Percentiles rank a stretch among this genome's conserved stretches.
phyloP scores from a whole-genome alignment of 306 rosid species.

The Vachellia collinsii region DNA sequence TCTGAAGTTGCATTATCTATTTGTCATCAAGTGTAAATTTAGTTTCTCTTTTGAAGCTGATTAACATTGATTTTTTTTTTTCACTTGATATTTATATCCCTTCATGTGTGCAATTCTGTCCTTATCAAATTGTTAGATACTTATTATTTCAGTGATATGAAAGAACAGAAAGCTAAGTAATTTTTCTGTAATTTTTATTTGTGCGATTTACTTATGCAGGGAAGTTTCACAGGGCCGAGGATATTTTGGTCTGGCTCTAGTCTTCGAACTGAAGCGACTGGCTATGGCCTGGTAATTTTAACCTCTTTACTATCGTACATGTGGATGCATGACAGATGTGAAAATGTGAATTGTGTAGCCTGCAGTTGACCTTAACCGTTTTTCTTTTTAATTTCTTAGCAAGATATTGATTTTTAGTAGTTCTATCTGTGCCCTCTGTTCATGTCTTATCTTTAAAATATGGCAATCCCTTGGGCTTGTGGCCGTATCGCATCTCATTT shows the following conservation, averaged over 20 bases:
- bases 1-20: not conserved
- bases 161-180: conserved; percentile 30
- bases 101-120: not conserved
- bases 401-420: not conserved
- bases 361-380: not conserved
- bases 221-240: conserved; percentile 98
- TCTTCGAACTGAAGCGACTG: conserved; percentile 99
- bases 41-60: not conserved
- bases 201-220: conserved; percentile 80
- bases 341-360: conserved; percentile 20
- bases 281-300: conserved; percentile 94
- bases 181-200: conserved; percentile 44
- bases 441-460: not conserved
- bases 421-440: conserved; percentile 8
- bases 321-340: conserved; percentile 22
- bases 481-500: not conserved
- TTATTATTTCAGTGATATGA: conserved; percentile 12
- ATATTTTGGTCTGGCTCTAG: conserved; percentile 99
- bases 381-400: not conserved
- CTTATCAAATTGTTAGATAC: conserved; percentile 9
- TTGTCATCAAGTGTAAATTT: not conserved
- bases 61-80: not conserved
- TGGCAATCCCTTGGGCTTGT: not conserved
- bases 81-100: not conserved
- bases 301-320: conserved; percentile 36